phyloP scores from a whole-genome alignment of 371 early-diverging fungal species.

The Mortierella sp. region DNA sequence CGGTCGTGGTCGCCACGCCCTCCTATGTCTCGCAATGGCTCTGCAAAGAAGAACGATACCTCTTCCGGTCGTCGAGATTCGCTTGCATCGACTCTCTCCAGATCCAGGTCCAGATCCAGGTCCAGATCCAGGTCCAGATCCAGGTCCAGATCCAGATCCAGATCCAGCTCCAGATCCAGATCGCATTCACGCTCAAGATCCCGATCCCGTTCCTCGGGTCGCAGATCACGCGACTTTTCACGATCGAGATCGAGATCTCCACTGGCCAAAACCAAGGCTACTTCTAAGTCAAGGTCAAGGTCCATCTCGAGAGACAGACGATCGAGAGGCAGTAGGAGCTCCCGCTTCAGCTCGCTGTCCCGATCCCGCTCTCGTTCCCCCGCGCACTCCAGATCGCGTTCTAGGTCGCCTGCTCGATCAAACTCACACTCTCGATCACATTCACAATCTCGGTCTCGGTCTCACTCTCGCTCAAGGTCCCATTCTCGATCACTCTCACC shows the following conservation, averaged over 20 bases:
- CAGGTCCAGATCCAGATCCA: neutral
- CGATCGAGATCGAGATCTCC: constrained; percentile 26
- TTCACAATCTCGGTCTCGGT: neutral
- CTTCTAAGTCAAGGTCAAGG: constrained; percentile 16
- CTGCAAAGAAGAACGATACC: neutral
- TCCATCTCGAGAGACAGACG: constrained; percentile 2
- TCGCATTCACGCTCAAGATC: constrained; percentile 16
- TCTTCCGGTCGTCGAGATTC: constrained; percentile 26
- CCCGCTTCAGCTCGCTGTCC: neutral
- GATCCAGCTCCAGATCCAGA: constrained; percentile 7
- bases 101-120: constrained; percentile 24
- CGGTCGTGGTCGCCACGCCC: constrained; percentile 48
- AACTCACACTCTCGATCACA: constrained; percentile 20
- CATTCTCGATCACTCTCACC: neutral
- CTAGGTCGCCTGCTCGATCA: constrained; percentile 13
- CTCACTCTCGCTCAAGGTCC: neutral
- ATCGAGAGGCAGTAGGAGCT: neutral
- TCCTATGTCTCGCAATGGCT: neutral
- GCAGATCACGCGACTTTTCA: constrained; percentile 14
- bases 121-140: constrained; percentile 33
- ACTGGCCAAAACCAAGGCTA: neutral
- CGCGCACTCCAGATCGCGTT: constrained; percentile 23
- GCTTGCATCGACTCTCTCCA: constrained; percentile 31
- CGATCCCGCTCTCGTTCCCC: constrained; percentile 20
- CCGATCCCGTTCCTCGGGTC: constrained; percentile 16